Conservation (phyloP, 306 rosid genomes). For the Alnus rubra region DNA sequence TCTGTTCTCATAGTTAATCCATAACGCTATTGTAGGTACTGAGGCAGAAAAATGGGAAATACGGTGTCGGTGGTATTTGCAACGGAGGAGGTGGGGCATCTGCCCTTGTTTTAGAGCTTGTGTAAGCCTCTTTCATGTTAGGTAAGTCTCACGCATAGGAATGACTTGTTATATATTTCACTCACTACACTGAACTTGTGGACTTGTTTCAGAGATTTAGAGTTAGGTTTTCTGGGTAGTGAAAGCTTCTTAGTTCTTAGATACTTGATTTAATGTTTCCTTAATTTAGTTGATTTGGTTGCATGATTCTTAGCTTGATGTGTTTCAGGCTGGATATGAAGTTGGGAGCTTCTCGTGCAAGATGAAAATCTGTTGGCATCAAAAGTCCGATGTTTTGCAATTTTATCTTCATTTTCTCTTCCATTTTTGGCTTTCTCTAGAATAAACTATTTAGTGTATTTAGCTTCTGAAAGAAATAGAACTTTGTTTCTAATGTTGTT, state of each 20-base stretch:
- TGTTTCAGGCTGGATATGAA: slow-evolving; percentile 3
- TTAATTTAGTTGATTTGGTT: neutral
- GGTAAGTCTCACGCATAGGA: slow-evolving; percentile 5
- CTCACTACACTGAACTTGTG: neutral
- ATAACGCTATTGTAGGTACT: slow-evolving; percentile 55
- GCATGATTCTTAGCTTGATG: neutral
- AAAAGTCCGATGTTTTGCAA: slow-evolving; percentile 27
- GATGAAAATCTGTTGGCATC: slow-evolving; percentile 26
- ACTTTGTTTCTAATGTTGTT: neutral
- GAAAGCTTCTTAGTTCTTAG: neutral
- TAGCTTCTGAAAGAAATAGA: slow-evolving; percentile 28
- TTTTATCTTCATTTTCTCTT: slow-evolving; percentile 3
- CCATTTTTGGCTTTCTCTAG: slow-evolving; percentile 13
- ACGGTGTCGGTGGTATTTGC: slow-evolving; percentile 95
- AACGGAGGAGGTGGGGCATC: slow-evolving; percentile 99
- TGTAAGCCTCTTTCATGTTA: slow-evolving; percentile 37
- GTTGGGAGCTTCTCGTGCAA: slow-evolving; percentile 18
- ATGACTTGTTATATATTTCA: neutral
- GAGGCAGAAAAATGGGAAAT: slow-evolving; percentile 82
- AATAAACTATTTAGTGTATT: slow-evolving; percentile 32
- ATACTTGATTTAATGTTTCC: neutral
- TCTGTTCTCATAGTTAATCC: slow-evolving; percentile 3
- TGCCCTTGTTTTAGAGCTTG: slow-evolving; percentile 91
- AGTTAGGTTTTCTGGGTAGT: neutral
- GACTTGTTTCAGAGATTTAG: neutral